Base-by-base conservation (phyloP, 2,329 filamentous ascomycete genomes). In the Whalleya microplaca region DNA sequence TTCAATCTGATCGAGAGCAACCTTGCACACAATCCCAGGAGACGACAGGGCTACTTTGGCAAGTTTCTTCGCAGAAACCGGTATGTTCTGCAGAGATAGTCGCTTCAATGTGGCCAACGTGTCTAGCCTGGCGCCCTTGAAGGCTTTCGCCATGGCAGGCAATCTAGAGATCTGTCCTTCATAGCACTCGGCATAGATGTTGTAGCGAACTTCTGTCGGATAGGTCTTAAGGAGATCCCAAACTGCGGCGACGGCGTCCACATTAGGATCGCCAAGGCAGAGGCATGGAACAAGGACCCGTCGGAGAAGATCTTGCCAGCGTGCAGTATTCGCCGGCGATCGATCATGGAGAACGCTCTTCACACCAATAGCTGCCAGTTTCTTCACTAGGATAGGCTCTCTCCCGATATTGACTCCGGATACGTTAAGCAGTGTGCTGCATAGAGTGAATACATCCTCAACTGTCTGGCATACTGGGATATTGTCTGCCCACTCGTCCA, bases 401-500 rank as follows among this genome's bases (percentile, higher is more conserved):
- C 89, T 89, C 45, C 95, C 95, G 61, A 98, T 94, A 69, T 92
- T 92, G 60, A 96, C 87, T 2, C 95, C 94, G 0, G 93, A 89
- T 21, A 94, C 78, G 63, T 95, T 96, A 45, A 97, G 78, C 20
- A 99, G 82, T 1, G 92, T 93, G 55, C 86, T 84, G 72, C 92
- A 96, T 0, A 97, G 83, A 2, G 88, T 87, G 72, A 98, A 95
- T 14, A 99, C 83, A 69, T 99, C 95, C 60, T 97, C 92, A 5
- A 96, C 86, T 1, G 81, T 90, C 71, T 96, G 93, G 69, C 95
- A 99, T 19, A 96, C 78, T 0, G 95, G 96, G 45, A 99, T 82
- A 62, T 95, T 96, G 73, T 98, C 94, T 2, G 87, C 83, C 95
- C 95, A 99, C 65, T 98, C 95, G 56, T 96, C 92, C 87, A 95